Evolutionary conservation across 2,329 filamentous ascomycete genomes (phyloP), one percentile per base, ranked within the genome.

Genomic region (Pseudogymnoascus sp.): DNA sequence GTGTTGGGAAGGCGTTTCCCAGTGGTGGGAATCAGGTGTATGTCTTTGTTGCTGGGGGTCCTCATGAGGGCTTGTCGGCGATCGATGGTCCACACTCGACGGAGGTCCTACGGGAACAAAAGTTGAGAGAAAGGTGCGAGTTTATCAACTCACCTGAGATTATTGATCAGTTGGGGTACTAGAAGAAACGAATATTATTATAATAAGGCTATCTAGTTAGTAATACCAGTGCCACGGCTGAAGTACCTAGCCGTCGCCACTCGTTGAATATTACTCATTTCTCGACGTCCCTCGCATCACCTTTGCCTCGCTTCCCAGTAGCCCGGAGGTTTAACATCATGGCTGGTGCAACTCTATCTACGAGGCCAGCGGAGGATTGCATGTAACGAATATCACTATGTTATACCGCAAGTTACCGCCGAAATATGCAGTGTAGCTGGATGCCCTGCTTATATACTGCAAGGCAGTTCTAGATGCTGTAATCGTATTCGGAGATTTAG

Each of bases 101-200:
- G 28, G n/a, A 54, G 16, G 47, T 33, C 28, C n/a, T 54, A 2
- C 69, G 74, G 20, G 69, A 66, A 11, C 75, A 82, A 71, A 77
- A 67, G 63, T 60, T 82, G 50, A 70, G 70, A 60, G 75, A 81
- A 68, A 72, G 79, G 54, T 82, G 80, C 67, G 73, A 64, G 79
- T 80, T 61, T 75, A 74, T 38, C 69, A 73, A 1, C 28, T 54
- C 47, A 8, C 47, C 47, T 1, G 73, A 75, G 47, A 70, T 80
- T 12, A 75, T 81, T 16, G 65, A 71, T 43, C 74, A 78, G 66
- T 65, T 68, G 3, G 28, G 58, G 50, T 67, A 64, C 57, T 67
- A 60, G 25, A 12, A 33, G 36, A 18, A 18, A 18, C 18, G 18
- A 18, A 18, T 18, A 18, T 18, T 18, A 18, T 18, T 18, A 18